A percentile compares a stretch with the other conserved stretches of the same genome.
Conservation (phyloP, 1,284 basidiomycete genomes). For the Abortiporus biennis region DNA sequence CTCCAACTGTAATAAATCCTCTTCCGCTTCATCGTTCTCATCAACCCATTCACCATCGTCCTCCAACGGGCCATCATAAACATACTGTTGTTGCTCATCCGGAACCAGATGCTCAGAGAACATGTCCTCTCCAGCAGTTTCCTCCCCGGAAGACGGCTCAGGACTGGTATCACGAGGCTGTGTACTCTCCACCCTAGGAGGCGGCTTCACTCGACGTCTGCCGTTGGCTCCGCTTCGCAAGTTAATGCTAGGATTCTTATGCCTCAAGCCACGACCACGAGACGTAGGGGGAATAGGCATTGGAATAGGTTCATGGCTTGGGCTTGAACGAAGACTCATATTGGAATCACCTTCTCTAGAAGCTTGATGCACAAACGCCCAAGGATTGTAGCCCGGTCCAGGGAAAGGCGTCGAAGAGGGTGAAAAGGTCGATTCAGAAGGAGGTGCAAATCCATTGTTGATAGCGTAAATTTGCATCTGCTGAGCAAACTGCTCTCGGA, state of each 20-base stretch:
- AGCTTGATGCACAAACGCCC: conserved; percentile 50
- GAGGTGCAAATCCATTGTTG: conserved; percentile 51
- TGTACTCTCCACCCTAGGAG: conserved; percentile 72
- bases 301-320: conserved; percentile 64
- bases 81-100: conserved; percentile 22
- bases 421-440: conserved; percentile 67
- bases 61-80: conserved; percentile 14
- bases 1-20: conserved; percentile 68
- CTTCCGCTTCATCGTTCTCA: conserved; percentile 62
- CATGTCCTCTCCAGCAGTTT: conserved; percentile 51
- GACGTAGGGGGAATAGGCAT: conserved; percentile 39
- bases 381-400: conserved; percentile 52
- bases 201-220: conserved; percentile 42
- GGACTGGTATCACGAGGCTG: conserved; percentile 75
- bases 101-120: conserved; percentile 35
- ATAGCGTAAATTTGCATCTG: conserved; percentile 75
- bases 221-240: conserved; percentile 21
- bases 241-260: conserved; percentile 30
- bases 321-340: conserved; percentile 65
- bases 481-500: conserved; percentile 61
- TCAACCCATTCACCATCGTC: conserved; percentile 65
- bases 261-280: conserved; percentile 28
- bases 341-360: conserved; percentile 27
- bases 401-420: conserved; percentile 68
- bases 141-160: conserved; percentile 53